Percentiles rank a stretch among this genome's conserved stretches.
These are phyloP conservation scores for Jackrogersella minutella DNA, from an alignment of 495 filamentous ascomycete species.

Conservation along the genomic window DNA sequence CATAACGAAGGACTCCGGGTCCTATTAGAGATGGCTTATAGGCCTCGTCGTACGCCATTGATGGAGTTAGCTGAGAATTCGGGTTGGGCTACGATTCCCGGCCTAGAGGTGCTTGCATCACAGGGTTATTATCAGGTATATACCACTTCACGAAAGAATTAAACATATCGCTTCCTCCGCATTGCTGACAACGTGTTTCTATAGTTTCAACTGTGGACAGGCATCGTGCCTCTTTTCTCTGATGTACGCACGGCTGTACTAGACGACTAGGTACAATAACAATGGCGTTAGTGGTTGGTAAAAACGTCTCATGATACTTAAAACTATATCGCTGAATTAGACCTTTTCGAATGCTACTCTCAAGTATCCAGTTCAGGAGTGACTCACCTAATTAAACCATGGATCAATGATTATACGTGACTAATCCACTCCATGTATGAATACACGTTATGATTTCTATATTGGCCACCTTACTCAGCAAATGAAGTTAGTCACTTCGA, in stretches of 20 bases:
- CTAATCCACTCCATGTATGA: background rate
- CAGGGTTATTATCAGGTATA: constrained; percentile 80
- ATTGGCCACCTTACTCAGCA: too few species aligned
- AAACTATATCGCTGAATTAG: background rate
- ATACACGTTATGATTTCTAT: too few species aligned
- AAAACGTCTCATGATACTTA: background rate
- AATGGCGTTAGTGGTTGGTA: background rate
- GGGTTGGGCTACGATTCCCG: constrained; percentile 88
- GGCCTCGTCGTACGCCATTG: constrained; percentile 79
- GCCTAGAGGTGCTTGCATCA: constrained; percentile 87
- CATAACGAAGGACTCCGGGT: constrained; percentile 59
- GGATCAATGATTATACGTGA: background rate
- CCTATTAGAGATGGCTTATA: constrained; percentile 97
- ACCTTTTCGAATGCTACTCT: background rate
- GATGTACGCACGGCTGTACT: constrained; percentile 66
- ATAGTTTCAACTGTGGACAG: constrained; percentile 81
- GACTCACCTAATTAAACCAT: background rate
- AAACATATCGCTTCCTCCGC: background rate
- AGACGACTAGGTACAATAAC: constrained; percentile 33
- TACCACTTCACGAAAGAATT: constrained; percentile 12
- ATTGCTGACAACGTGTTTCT: constrained; percentile 22
- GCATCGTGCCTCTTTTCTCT: constrained; percentile 72
- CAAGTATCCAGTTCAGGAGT: background rate
- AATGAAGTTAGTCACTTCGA: too few species aligned
- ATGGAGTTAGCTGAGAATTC: constrained; percentile 83